phyloP scores from a whole-genome alignment of 306 rosid genomes.

The Cucurbita moschata region DNA sequence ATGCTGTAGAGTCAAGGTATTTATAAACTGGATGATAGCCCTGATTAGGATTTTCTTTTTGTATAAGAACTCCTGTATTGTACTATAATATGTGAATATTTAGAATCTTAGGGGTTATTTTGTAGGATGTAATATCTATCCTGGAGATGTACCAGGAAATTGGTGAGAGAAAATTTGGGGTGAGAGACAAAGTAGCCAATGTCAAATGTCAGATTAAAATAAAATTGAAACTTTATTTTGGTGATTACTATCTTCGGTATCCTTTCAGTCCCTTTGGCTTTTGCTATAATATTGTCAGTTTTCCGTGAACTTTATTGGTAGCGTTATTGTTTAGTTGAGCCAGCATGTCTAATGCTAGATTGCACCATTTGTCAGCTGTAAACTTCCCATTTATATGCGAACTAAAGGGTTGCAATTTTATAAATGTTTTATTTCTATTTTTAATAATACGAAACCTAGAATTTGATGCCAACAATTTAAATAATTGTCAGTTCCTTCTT shows the following conservation, averaged over 20 bases:
- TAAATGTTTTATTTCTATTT: neutral
- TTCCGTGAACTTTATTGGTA: neutral
- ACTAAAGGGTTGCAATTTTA: neutral
- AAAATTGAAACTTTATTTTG: neutral
- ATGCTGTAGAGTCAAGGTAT: neutral
- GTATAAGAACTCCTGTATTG: neutral
- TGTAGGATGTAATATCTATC: neutral
- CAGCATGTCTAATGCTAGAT: neutral
- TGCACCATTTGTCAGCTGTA: neutral
- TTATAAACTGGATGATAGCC: neutral
- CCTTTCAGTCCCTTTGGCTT: neutral
- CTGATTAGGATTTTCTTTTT: neutral
- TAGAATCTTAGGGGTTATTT: neutral
- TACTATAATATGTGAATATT: neutral
- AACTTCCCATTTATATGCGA: neutral
- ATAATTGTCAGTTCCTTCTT: neutral
- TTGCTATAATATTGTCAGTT: neutral
- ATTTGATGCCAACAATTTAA: neutral
- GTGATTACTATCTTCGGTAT: neutral
- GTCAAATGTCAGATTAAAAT: neutral
- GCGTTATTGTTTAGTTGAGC: neutral
- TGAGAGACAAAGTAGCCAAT: neutral
- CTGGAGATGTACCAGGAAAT: neutral
- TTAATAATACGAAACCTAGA: neutral
- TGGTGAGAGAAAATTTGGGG: neutral